Evolutionary conservation across 495 filamentous ascomycete species (phyloP).

Genomic region (Aspergillus coremiiformis): DNA sequence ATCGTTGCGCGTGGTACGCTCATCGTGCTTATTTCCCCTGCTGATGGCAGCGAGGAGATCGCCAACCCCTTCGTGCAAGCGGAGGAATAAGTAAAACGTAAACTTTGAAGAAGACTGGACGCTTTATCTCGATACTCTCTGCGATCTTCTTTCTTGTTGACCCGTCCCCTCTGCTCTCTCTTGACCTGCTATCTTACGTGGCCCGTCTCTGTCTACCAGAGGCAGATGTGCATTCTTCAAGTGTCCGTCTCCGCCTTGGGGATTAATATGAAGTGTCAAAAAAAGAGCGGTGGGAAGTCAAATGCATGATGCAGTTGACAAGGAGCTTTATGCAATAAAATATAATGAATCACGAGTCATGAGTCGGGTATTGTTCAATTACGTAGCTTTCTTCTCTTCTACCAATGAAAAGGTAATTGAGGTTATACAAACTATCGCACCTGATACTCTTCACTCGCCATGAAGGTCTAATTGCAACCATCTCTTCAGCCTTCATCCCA

Average conservation of each 20-base stretch:
- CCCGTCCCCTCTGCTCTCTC: background rate
- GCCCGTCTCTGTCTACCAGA: background rate
- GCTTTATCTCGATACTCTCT: too few relatives aligned
- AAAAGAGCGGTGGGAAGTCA: background rate
- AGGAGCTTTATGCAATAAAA: too few relatives aligned
- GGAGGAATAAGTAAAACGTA: slow-evolving; percentile 43
- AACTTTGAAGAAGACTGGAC: background rate
- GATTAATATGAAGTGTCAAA: background rate
- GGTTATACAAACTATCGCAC: too few relatives aligned
- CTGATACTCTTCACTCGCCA: too few relatives aligned
- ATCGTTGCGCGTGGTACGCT: slow-evolving; percentile 90
- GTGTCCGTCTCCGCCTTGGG: too few relatives aligned
- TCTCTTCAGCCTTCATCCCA: too few relatives aligned
- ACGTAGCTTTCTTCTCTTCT: background rate
- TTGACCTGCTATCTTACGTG: background rate
- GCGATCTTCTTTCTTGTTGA: too few relatives aligned
- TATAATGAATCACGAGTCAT: slow-evolving; percentile 11
- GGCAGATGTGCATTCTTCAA: too few relatives aligned
- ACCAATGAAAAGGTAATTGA: too few relatives aligned
- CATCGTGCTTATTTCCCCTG: slow-evolving; percentile 82
- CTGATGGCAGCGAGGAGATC: slow-evolving; percentile 93
- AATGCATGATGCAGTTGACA: background rate
- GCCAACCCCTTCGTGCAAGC: slow-evolving; percentile 80
- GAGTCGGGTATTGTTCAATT: too few relatives aligned
- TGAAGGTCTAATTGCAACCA: too few relatives aligned